Base-by-base conservation (phyloP, 208 protist species). In the Vickermania spadyakhi region DNA sequence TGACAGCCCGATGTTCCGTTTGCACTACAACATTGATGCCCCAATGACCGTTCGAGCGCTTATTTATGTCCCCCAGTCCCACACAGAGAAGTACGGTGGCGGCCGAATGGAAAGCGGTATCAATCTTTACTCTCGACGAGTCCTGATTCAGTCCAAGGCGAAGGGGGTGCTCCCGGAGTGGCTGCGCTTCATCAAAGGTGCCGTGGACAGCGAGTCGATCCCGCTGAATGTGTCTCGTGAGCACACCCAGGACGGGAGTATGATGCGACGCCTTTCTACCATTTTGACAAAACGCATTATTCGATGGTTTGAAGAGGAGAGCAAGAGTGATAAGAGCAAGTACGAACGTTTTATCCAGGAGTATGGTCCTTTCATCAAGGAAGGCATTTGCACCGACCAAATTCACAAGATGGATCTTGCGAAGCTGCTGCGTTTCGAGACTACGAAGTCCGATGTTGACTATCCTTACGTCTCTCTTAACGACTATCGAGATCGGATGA, bases 201-300 rank as follows among this genome's bases (percentile, higher is more conserved):
- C 97, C n/a, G 94, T 99, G n/a, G 97, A 99, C 69, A 91, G 79
- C 52, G 97, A 98, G 70, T 98, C 98, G 50, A 91, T 99, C 49
- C 97, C 97, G 22, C 79, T 99, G 23, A 99, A 99, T 70, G 89
- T 99, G 22, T 97, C 89, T 22, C 93, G 98, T 65, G 98, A 99
- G 82, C 86, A 97, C 63, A 96, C 98, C 41, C 97, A 99, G 77
- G 91, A 99, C 72, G 94, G 86, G 60, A 75, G 82, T 63, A 84
- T 98, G 70, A 96, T 98, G 81, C 77, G 86, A 21, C 89, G 89
- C 27, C 82, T 98, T 28, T 91, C 75, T 5, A 86, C 80, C 1
- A 86, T 98, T 21, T 72, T 98, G 18, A 97, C 91, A 1, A 97
- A 95, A 62, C 85, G 91, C 49, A 82, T 96, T 27, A 88, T 97